Evolutionary conservation across 169 alveolate species (phyloP).

Genomic region (Eimeria maxima): DNA sequence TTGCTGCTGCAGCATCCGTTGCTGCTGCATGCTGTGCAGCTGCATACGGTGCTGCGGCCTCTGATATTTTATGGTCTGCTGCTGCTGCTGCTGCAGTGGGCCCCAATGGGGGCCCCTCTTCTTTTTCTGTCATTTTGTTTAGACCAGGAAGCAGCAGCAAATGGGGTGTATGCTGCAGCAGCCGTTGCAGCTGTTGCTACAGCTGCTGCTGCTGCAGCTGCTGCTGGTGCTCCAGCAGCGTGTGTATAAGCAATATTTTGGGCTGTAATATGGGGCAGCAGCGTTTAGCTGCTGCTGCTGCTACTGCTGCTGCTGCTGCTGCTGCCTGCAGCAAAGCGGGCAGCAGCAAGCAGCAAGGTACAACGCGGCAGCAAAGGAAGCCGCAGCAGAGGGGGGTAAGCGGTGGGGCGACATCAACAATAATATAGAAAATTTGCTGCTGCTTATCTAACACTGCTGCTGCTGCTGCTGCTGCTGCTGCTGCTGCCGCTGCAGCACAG

Average conservation of each 20-base stretch:
- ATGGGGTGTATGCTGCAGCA: background rate
- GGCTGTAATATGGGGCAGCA: background rate
- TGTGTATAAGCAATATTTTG: background rate
- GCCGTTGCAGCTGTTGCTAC: conserved; percentile 19
- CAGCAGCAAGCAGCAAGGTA: background rate
- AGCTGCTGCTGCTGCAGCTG: conserved; percentile 11
- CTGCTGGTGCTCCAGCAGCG: background rate
- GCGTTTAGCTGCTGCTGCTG: background rate
- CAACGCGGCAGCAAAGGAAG: background rate
- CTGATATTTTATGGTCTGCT: background rate
- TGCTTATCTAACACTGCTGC: background rate
- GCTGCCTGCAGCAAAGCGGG: background rate
- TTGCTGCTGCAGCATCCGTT: background rate
- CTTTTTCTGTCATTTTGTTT: background rate
- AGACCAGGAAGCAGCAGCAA: background rate
- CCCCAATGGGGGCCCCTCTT: background rate
- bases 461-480: background rate
- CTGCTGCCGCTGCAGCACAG: conserved; percentile 44
- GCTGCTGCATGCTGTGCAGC: background rate
- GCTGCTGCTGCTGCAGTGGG: conserved; percentile 4
- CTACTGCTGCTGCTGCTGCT: conserved; percentile 5
- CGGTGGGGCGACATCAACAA: conserved; percentile 1
- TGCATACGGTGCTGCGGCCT: background rate
- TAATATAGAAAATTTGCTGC: background rate
- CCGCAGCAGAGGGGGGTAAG: conserved; percentile 27